These are phyloP conservation scores for Fusarium ramigenum DNA, from an alignment of 2,329 filamentous ascomycete species.

Conservation along the genomic window DNA sequence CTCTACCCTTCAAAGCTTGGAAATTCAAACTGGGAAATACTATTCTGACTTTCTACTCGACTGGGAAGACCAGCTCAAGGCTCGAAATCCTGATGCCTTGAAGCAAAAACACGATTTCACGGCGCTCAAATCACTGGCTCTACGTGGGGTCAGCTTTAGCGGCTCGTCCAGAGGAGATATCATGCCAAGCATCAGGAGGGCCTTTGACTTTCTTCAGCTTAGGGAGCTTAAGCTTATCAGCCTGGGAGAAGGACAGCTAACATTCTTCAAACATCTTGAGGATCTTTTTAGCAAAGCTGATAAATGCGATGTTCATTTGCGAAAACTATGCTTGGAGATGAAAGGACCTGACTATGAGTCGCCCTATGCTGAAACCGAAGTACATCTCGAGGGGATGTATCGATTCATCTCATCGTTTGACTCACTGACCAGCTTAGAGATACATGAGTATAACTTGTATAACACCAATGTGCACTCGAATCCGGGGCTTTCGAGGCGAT, in stretches of 20 bases:
- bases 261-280: not conserved
- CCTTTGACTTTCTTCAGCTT: constrained; percentile 4
- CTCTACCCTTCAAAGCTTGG: not conserved
- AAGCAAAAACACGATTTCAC: not conserved
- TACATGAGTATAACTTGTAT: not conserved
- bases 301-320: not conserved
- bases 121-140: not conserved
- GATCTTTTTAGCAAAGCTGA: not conserved
- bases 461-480: accelerated
- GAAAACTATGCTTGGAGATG: not conserved
- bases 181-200: not conserved
- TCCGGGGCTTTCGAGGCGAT: not conserved
- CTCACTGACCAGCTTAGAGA: not conserved
- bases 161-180: too few relatives aligned
- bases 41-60: not conserved
- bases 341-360: too few relatives aligned
- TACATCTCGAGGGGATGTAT: not conserved
- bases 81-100: not conserved
- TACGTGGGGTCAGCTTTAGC: not conserved
- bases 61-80: not conserved
- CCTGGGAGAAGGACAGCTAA: accelerated
- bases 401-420: constrained; percentile 9
- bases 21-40: not conserved
- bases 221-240: not conserved
- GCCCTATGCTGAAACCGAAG: too few relatives aligned